Evolutionary conservation across 148 eudicot species (phyloP).

Genomic region (Dianthus caryophyllus): DNA sequence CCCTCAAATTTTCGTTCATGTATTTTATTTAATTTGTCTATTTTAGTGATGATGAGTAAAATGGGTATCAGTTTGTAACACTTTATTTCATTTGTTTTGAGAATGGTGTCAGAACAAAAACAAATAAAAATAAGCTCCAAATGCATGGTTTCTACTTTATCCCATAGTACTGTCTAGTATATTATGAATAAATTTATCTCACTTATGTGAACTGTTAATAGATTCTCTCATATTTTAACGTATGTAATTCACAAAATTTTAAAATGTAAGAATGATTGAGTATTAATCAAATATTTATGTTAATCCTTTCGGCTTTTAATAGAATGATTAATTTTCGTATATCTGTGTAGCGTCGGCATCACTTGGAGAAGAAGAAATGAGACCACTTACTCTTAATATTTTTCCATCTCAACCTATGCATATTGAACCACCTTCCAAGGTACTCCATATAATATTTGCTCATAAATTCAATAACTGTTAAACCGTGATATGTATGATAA

Average conservation of each 20-base stretch:
- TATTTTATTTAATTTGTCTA: neutral
- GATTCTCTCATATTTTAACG: neutral
- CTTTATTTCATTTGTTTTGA: neutral
- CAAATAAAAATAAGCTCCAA: slow-evolving; percentile 14
- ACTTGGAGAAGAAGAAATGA: slow-evolving; percentile 45
- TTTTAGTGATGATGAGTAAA: neutral
- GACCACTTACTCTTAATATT: slow-evolving; percentile 87
- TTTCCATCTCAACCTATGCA: slow-evolving; percentile 99
- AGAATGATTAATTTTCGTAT: neutral
- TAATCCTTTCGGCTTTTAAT: neutral
- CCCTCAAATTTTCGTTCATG: neutral
- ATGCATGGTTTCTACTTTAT: slow-evolving; percentile 23
- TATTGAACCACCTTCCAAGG: slow-evolving; percentile 67
- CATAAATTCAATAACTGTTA: no score
- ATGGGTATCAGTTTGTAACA: neutral
- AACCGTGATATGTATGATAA: no score
- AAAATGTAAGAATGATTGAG: no score
- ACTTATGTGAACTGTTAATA: neutral
- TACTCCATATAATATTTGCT: neutral
- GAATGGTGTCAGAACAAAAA: slow-evolving; percentile 17
- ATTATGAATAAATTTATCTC: neutral
- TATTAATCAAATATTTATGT: neutral
- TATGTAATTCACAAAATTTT: no score
- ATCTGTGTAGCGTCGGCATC: slow-evolving; percentile 17
- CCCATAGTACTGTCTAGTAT: neutral